phyloP scores from a whole-genome alignment of 495 filamentous ascomycete species.

The Penicillium pulvis region DNA sequence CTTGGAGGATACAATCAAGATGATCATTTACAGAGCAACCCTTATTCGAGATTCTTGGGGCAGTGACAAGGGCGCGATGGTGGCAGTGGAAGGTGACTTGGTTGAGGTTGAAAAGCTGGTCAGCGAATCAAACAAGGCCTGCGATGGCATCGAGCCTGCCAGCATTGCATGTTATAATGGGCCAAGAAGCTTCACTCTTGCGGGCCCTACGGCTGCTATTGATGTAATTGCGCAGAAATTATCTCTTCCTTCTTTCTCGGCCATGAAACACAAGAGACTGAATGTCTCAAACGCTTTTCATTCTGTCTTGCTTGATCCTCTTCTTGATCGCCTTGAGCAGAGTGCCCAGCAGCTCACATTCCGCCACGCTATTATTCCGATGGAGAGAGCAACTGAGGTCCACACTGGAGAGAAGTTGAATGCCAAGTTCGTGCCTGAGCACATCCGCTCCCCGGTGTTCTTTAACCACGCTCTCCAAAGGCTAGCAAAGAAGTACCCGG shows the following conservation, averaged over 20 bases:
- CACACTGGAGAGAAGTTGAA: constrained; percentile 33
- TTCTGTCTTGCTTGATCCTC: constrained; percentile 43
- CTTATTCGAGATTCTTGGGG: constrained; percentile 51
- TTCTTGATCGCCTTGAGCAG: constrained; percentile 32
- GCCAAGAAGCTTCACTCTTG: constrained; percentile 46
- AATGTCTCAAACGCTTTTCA: constrained; percentile 58
- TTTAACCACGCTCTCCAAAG: constrained; percentile 50
- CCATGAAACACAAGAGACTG: constrained; percentile 15
- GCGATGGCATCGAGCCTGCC: neutral
- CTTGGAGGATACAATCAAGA: constrained; percentile 36
- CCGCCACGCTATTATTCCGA: constrained; percentile 27
- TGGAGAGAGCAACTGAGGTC: constrained; percentile 35
- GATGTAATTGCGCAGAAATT: constrained; percentile 16
- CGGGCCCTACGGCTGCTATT: constrained; percentile 40
- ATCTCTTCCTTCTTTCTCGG: neutral
- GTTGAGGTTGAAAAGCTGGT: constrained; percentile 17
- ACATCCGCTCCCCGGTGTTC: constrained; percentile 52
- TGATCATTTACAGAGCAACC: constrained; percentile 45
- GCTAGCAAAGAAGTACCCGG: constrained; percentile 35
- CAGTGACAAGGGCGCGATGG: constrained; percentile 51
- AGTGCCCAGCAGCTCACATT: constrained; percentile 28
- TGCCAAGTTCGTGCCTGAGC: constrained; percentile 41
- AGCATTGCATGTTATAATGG: constrained; percentile 56
- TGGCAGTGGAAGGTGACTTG: constrained; percentile 44
- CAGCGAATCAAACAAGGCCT: neutral